Evolutionary conservation across 495 filamentous ascomycete genomes (phyloP), one percentile per base, ranked within the genome.

Genomic region (Pseudotulostoma volvatum): DNA sequence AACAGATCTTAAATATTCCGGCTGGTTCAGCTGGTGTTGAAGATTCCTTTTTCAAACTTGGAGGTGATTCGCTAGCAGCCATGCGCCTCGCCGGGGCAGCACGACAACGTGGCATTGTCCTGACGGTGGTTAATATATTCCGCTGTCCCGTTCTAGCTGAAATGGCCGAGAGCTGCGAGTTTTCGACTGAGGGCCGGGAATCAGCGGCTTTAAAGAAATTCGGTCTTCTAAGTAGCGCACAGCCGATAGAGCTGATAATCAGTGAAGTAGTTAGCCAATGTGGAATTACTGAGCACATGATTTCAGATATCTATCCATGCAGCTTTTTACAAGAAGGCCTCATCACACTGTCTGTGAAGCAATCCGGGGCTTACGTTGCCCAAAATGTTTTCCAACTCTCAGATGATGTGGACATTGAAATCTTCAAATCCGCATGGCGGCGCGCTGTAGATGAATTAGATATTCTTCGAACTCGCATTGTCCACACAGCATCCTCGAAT

Each of bases 311-410:
- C 0, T 84, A 80, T 41, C 77, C 78, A 4, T 82, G 77, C 59
- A 80, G 73, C 3, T 67, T 79, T 8, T 56, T 82, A 1, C 81
- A 86, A 52, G 79, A 80, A 44, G 77, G 75, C 1, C 61, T 84
- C 13, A 59, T 81, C 52, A 71, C 73, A 1, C 51, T 79, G 2
- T 78, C 79, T 0, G 55, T 63, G 31, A 68, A 68, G 39, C 61
- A 68, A 7, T 40, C 49, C 8, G 70, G 71, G 14, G 55, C 67
- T 0, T 77, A 76, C 41, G 54, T 74, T 13, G 70, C 68, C 5
- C 63, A 67, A 30, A 55, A 61, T 13, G 46, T 66, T 0, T 71
- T 67, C 42, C 46, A 46, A 7, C 53, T 79, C 13, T 51, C 64
- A 1, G 42, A 51, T 2, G 44, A 50, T 4, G 49, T 73, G 7